Base-by-base conservation (phyloP, 2,329 filamentous ascomycete species). In the Cercospora sesami region DNA sequence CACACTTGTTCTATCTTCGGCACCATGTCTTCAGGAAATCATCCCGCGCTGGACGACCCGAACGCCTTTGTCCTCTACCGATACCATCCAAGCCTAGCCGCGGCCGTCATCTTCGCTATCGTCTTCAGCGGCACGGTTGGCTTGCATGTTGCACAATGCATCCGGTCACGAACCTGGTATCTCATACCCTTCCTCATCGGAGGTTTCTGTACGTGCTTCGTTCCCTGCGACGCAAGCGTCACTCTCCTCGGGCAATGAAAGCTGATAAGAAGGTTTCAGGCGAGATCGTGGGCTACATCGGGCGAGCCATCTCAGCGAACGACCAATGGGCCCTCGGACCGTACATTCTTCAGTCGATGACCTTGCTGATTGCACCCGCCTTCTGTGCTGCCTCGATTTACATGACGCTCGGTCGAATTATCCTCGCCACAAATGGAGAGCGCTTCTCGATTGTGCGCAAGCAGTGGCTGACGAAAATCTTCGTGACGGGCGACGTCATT, bases 231-330 rank as follows among this genome's bases (percentile, higher is more conserved):
- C 2, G 18, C 5, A 2, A 21, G 23, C 12, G 3, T 26, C 21
- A 1, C 4, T 18, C 21, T 14, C 2, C 9, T 12, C 2, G 9
- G 12, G 9, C 48, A 26, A 5, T 12, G 9, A 7, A 14, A 14
- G 18, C 48, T 53, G 14, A 53, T 6, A 5, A 21, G 21, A n/a
- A n/a, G 48, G 5, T 4, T 5, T 1, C 48, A 53, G 48, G 84
- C 73, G 84, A 87, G 71, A 75, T 78, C 0, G 77, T 86, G 21
- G 86, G 86, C 14, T 87, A 86, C 71, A 73, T 85, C 45, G 84
- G 82, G 14, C 83, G 86, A 64, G 76, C 81, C 6, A 71, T 85
- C 36, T 83, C 82, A 0, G 77, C 79, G 0, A 62, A 68, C 0
- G 76, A 85, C 33, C 81, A 83, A 14, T 71, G 80, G 65, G 81